These are phyloP conservation scores for Monosporascus sp. DNA, from an alignment of 2,329 filamentous ascomycete species.

Conservation along the genomic window DNA sequence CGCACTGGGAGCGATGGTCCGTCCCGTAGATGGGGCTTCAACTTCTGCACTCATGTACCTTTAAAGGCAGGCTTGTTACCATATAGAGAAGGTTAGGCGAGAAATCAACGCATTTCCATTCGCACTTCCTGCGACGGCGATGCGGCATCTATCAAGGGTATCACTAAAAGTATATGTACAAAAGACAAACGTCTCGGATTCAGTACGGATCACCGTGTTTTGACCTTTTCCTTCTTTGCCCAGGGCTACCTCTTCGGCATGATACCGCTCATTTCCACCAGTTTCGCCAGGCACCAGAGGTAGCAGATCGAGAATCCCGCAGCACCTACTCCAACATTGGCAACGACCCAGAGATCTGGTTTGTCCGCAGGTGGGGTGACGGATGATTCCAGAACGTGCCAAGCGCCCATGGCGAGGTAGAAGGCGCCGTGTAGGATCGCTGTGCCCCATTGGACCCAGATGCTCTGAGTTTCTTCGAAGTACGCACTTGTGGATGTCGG, in stretches of 20 bases:
- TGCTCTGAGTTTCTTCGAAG: slow-evolving; percentile 43
- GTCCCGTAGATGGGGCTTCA: too few species aligned
- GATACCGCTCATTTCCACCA: slow-evolving; percentile 55
- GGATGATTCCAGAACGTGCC: slow-evolving; percentile 73
- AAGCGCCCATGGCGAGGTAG: slow-evolving; percentile 71
- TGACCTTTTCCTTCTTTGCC: slow-evolving; percentile 15
- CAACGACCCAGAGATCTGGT: slow-evolving; percentile 91
- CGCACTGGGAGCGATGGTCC: too few species aligned
- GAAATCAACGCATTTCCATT: not conserved
- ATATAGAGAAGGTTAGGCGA: too few species aligned
- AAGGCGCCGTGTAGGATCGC: slow-evolving; percentile 66
- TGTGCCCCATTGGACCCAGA: slow-evolving; percentile 53
- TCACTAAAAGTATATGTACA: not conserved
- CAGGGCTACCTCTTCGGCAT: slow-evolving; percentile 25
- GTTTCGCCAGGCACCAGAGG: slow-evolving; percentile 78
- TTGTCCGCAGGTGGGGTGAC: slow-evolving; percentile 66
- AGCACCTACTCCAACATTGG: slow-evolving; percentile 81
- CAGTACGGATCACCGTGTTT: slow-evolving; percentile 15
- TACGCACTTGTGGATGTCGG: slow-evolving; percentile 70
- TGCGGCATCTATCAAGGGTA: not conserved
- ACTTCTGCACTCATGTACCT: too few species aligned
- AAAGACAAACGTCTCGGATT: not conserved
- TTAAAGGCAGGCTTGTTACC: too few species aligned
- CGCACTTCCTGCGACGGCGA: not conserved
- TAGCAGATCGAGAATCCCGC: slow-evolving; percentile 84